Percentiles rank a stretch among this genome's conserved stretches.
Conservation (phyloP, 192 early-diverging fungal genomes). For the Spizellomyces sp. region DNA sequence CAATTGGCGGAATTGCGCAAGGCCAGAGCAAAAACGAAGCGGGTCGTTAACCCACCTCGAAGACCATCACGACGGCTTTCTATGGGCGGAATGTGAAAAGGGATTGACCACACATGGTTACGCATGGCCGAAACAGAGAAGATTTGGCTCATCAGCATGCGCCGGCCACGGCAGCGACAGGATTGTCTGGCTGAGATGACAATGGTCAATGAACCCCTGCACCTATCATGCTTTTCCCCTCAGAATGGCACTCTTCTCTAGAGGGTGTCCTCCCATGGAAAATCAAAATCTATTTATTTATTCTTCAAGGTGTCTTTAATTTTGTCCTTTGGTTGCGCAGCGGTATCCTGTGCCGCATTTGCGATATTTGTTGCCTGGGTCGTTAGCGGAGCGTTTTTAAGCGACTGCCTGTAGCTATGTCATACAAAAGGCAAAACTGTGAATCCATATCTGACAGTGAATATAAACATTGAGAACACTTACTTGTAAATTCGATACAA, state of each 20-base stretch:
- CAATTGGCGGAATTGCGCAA: slow-evolving; percentile 10
- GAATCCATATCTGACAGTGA: neutral
- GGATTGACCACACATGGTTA: no score
- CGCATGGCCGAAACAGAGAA: no score
- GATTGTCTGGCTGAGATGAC: no score
- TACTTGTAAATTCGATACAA: slow-evolving; percentile 78
- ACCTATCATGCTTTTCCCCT: no score
- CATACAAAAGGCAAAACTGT: neutral
- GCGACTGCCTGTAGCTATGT: slow-evolving; percentile 8
- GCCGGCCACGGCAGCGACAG: no score
- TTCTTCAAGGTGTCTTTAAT: neutral
- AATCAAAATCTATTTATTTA: no score
- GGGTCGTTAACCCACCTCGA: neutral
- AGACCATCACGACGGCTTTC: no score
- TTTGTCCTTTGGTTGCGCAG: slow-evolving; percentile 3
- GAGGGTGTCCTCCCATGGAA: no score
- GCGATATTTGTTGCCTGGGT: neutral
- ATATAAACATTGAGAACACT: neutral
- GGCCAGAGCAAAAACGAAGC: slow-evolving; percentile 3
- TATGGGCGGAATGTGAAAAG: no score
- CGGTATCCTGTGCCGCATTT: neutral
- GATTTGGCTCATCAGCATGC: neutral
- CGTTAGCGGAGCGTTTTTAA: slow-evolving; percentile 12
- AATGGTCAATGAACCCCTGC: no score
- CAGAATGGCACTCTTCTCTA: no score